Evolutionary conservation across 1,284 basidiomycete species (phyloP), one percentile per base, ranked within the genome.

Genomic region (Ceratorhiza oryzae-sativae): DNA sequence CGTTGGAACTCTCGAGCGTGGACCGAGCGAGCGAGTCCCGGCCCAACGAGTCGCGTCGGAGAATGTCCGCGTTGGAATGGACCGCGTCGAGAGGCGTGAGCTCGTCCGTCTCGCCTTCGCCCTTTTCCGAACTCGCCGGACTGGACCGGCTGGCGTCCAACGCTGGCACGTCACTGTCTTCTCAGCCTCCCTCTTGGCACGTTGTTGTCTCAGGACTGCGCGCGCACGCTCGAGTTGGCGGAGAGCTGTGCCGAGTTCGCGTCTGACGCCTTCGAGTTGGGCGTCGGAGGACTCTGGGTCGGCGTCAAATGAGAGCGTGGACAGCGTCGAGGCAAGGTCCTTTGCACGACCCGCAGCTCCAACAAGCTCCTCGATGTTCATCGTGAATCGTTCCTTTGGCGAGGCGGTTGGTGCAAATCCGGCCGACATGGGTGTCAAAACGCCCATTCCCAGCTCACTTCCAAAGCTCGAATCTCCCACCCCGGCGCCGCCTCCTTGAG

Each of bases 161-260:
- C 27, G 36, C 51, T 68, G 23, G 59, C 30, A 56, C 46, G 41
- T 25, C 53, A 23, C 42, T 49, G 13, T 71, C 45, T 20, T 73
- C 3, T 72, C 72, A 12, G 36, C 74, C 1, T 71, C 65, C 27
- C 45, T 27, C 10, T 71, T 63, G 12, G 18, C 56, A 15, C 73
- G 51, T 27, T 23, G 39, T 56, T 88, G 85, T 1, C 88, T 75
- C 30, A 93, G 80, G 10, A 84, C 83, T 55, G 87, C 87, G 15
- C 89, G 82, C 0, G 91, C 91, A 3, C 92, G 85, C 78, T 93
- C 91, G 76, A 91, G 93, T 76, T 93, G 91, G 10, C 90, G 82
- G 18, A 92, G 80, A 0, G 90, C 91, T 32, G 88, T 80, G 6
- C 90, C 91, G 3, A 93, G 83, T 76, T 92, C 90, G 9, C 86